Base-by-base conservation (phyloP, 441 rosid genomes). In the Corymbia citriodora region DNA sequence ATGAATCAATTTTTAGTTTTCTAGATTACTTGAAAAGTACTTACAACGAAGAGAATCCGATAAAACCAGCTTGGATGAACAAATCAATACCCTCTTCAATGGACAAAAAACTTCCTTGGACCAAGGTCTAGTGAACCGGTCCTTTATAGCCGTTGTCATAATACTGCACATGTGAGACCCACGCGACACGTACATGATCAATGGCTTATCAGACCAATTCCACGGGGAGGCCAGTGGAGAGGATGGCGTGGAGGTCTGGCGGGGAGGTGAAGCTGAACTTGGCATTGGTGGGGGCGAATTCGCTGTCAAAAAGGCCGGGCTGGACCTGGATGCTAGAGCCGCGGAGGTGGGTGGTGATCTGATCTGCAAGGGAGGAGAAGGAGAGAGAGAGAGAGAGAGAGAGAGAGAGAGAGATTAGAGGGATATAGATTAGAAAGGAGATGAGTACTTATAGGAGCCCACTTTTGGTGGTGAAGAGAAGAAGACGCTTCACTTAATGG, bases 191-290 rank as follows among this genome's bases (percentile, higher is more conserved):
- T 31, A 61, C 36, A n/a, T 65, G 33, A 65, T 65, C 72, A 65
- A 15, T 15, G 36, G 10, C 72, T 65, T 65, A n/a, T n/a, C 72
- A 65, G 36, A 65, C 36, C 72, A n/a, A n/a, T 36, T 65, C 36
- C 36, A 3, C 98, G 0, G 99, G 97, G 89, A 97, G 96, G 6
- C 97, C 99, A 0, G 99, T 63, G 33, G 72, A 29, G 72, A 29
- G 94, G 8, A 97, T 97, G 7, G 95, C 92, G 10, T 98, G 98
- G 90, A 98, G 93, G 48, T 99, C 99, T 2, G 68, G 63, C 15
- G 99, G 99, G 91, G 96, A 98, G 29, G 93, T 94, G 93, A 98
- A 96, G 40, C 97, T 97, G 57, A 97, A 97, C 92, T 98, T 98
- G 0, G 99, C 99, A 86, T 98, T 99, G 3, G 97, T 95, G 79